Percentiles rank a stretch among this genome's conserved stretches.
These are phyloP conservation scores for Cercospora janseana DNA, from an alignment of 2,329 filamentous ascomycete species.

Conservation along the genomic window DNA sequence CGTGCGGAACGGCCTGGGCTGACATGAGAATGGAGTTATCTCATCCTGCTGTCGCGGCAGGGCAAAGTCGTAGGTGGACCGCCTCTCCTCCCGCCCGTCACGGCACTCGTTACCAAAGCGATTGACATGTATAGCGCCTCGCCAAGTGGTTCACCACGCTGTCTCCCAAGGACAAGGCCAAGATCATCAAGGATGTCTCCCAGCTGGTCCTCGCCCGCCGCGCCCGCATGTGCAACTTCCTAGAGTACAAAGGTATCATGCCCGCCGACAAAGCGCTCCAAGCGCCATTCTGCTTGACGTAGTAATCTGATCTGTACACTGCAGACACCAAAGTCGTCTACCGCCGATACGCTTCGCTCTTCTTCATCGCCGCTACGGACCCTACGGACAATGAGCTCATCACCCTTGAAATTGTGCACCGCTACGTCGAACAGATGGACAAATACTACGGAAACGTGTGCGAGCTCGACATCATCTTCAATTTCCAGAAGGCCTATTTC, in stretches of 20 bases:
- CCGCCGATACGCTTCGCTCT: constrained; percentile 95
- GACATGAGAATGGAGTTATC: constrained; percentile 63
- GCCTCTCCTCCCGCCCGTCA: constrained; percentile 12
- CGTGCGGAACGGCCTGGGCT: constrained; percentile 15
- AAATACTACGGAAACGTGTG: constrained; percentile 99
- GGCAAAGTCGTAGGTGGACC: constrained; percentile 86
- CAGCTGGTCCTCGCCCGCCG: constrained; percentile 93
- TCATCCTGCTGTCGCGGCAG: constrained; percentile 95
- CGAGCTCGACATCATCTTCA: constrained; percentile 99
- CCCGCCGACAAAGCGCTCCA: constrained; percentile 10
- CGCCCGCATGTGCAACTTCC: constrained; percentile 99
- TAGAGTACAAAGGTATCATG: constrained; percentile 88
- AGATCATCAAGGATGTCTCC: constrained; percentile 99
- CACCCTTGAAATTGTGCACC: constrained; percentile 96
- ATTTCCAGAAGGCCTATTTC: constrained; percentile 99
- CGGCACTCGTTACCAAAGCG: constrained; percentile 19
- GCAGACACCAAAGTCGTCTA: constrained; percentile 98
- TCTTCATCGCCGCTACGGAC: constrained; percentile 97
- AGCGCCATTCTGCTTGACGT: too few relatives aligned
- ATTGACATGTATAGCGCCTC: constrained; percentile 65
- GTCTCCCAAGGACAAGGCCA: constrained; percentile 96
- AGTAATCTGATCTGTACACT: constrained; percentile 16
- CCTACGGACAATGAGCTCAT: constrained; percentile 98
- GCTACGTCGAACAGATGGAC: constrained; percentile 99
- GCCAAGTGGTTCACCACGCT: constrained; percentile 99